Percentiles rank a stretch among this genome's conserved stretches.
Conservation (phyloP, 2,329 filamentous ascomycete genomes). For the Penicillium sp. region DNA sequence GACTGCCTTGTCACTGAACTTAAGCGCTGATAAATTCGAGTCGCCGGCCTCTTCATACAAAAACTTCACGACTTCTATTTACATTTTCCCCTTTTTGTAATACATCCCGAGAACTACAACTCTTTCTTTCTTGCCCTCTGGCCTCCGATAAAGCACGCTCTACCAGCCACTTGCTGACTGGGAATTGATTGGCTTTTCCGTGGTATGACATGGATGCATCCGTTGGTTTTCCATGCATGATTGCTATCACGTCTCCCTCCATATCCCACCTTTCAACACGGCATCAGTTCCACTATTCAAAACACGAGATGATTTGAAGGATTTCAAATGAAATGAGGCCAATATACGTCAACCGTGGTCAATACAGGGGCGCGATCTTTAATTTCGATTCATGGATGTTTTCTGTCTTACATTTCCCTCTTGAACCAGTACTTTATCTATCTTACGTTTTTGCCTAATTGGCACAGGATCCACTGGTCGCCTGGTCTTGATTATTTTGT, state of each 20-base stretch:
- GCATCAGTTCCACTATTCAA: neutral
- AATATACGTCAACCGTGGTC: constrained; percentile 2
- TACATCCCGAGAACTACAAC: constrained; percentile 10
- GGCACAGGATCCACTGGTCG: neutral
- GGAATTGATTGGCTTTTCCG: constrained; percentile 3
- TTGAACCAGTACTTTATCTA: constrained; percentile 7
- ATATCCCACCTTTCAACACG: constrained; percentile 14
- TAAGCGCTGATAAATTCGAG: constrained; percentile 29
- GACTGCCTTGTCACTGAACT: constrained; percentile 41
- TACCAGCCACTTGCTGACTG: constrained; percentile 6
- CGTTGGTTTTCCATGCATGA: constrained; percentile 10
- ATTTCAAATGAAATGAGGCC: constrained; percentile 2
- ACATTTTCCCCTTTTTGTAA: constrained; percentile 11
- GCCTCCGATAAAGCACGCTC: neutral
- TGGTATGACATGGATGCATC: constrained; percentile 13
- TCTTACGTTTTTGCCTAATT: constrained; percentile 4
- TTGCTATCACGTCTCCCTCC: constrained; percentile 7
- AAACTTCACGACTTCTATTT: constrained; percentile 16
- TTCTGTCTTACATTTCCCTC: constrained; percentile 9
- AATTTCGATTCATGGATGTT: constrained; percentile 18
- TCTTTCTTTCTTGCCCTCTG: neutral
- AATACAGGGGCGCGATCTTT: constrained; percentile 9
- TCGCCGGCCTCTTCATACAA: neutral
- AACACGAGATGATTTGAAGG: constrained; percentile 1
- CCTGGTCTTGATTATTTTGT: constrained; percentile 11